Conservation (phyloP, 345 rosid genomes). For the Boechera divaricarpa region DNA sequence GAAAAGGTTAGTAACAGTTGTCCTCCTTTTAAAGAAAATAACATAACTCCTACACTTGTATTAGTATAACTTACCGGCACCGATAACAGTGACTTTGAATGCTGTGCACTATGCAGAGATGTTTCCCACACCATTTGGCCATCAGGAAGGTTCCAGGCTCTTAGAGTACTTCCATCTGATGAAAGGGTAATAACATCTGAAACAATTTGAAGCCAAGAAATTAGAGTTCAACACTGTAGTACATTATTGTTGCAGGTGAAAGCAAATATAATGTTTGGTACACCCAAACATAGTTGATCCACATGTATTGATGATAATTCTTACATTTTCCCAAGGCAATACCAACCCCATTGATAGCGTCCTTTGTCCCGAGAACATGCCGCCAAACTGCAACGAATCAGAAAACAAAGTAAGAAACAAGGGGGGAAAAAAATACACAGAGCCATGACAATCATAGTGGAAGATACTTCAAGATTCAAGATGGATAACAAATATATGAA, state of each 20-base stretch:
- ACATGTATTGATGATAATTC: conserved; percentile 6
- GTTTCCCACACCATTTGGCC: conserved; percentile 99
- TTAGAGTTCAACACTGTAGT: conserved; percentile 23
- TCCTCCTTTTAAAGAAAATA: not conserved
- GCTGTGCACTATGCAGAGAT: conserved; percentile 59
- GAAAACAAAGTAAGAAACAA: conserved; percentile 11
- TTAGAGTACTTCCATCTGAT: conserved; percentile 71
- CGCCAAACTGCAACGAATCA: conserved; percentile 79
- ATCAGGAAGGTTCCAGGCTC: conserved; percentile 99
- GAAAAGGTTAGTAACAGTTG: not conserved
- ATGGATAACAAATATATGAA: conserved; percentile 23
- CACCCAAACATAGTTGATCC: conserved; percentile 19
- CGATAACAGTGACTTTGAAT: conserved; percentile 65
- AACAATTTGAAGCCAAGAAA: conserved; percentile 31
- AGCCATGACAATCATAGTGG: not conserved
- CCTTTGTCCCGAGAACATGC: conserved; percentile 77
- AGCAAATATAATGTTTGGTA: conserved; percentile 16
- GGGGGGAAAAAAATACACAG: not conserved
- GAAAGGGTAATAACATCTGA: conserved; percentile 89
- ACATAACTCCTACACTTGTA: conserved; percentile 15
- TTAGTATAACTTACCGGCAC: conserved; percentile 63
- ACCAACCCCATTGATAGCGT: conserved; percentile 72
- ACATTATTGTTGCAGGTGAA: conserved; percentile 1
- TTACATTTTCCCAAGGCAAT: conserved; percentile 90
- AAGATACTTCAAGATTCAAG: conserved; percentile 19